Conservation (phyloP, 176 grass and related monocot species). For the Carex kokanica region DNA sequence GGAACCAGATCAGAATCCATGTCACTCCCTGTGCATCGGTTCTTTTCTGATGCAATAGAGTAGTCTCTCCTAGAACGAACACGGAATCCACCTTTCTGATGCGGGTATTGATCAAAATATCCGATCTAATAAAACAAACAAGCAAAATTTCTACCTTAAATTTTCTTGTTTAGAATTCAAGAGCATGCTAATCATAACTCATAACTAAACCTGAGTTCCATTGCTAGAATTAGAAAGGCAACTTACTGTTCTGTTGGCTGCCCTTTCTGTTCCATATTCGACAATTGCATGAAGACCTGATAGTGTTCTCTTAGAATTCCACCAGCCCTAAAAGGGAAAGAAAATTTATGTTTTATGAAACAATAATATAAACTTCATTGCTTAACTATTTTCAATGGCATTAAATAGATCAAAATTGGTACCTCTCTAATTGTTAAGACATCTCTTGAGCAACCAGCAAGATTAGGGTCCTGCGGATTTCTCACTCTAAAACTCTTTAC, state of each 20-base stretch:
- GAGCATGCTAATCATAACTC: neutral
- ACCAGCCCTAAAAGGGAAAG: neutral
- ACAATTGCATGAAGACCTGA: neutral
- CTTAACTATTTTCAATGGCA: neutral
- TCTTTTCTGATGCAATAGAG: neutral
- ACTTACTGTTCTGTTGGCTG: neutral
- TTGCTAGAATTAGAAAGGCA: neutral
- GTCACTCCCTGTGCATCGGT: neutral
- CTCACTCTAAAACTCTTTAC: neutral
- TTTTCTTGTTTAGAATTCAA: neutral
- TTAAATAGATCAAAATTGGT: neutral
- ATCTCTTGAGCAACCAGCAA: slow-evolving; percentile 6
- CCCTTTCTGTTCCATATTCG: neutral
- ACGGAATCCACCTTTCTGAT: neutral
- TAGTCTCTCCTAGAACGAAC: neutral
- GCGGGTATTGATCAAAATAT: neutral
- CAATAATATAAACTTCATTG: neutral
- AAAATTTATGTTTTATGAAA: neutral
- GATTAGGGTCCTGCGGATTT: neutral
- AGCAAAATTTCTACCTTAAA: neutral
- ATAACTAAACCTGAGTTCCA: neutral
- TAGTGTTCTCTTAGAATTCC: neutral
- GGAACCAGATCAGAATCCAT: neutral
- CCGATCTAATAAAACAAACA: neutral
- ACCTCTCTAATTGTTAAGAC: neutral